phyloP scores from a whole-genome alignment of 768 basidiomycete genomes.

The Candolleomyces efflorescens region DNA sequence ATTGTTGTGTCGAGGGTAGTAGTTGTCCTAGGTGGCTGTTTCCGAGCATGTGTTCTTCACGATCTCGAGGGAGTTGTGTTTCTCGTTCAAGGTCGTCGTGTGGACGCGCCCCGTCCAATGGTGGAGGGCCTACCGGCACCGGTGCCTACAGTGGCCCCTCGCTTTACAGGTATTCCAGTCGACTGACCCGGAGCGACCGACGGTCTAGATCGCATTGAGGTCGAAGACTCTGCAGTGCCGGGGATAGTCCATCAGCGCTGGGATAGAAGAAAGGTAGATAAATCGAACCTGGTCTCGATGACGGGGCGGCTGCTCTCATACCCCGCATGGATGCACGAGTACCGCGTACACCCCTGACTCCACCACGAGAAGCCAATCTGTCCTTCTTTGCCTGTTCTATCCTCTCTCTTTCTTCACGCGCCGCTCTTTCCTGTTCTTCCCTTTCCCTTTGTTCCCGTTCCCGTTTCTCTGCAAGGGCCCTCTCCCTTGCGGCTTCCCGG shows the following conservation, averaged over 20 bases:
- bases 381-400: constrained; percentile 42
- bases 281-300: constrained; percentile 32
- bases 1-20: no score
- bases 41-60: neutral
- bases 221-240: neutral
- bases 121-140: neutral
- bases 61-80: neutral
- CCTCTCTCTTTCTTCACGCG: constrained; percentile 40
- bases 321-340: constrained; percentile 63
- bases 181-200: constrained; percentile 7
- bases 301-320: constrained; percentile 26
- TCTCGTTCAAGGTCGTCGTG: constrained; percentile 2
- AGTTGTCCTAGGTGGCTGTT: no score
- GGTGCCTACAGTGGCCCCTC: constrained; percentile 17
- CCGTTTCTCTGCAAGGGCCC: constrained; percentile 25
- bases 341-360: constrained; percentile 68
- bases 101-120: neutral
- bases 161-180: constrained; percentile 9
- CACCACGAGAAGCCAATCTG: constrained; percentile 37
- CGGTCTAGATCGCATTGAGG: neutral
- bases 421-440: constrained; percentile 43
- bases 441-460: constrained; percentile 44
- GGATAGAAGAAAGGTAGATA: neutral
- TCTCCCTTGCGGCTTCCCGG: constrained; percentile 44
- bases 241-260: neutral